Conservation (phyloP, 208 protist species). For the Crithidia fasciculata region DNA sequence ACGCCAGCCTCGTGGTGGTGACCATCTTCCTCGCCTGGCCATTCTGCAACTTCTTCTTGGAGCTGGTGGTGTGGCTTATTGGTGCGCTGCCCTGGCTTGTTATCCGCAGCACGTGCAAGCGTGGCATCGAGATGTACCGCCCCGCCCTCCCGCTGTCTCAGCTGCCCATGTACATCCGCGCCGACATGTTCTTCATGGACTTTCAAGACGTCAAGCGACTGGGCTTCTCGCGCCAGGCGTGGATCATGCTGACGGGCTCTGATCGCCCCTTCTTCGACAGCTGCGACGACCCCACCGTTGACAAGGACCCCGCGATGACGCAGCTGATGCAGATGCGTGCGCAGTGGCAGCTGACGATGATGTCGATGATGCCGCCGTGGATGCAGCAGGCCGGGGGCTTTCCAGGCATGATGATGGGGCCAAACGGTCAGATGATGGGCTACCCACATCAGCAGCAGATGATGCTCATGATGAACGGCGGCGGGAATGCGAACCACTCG, state of each 20-base stretch:
- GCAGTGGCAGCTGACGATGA: constrained; percentile 51
- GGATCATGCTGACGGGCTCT: constrained; percentile 74
- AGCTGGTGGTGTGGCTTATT: constrained; percentile 65
- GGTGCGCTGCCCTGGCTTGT: constrained; percentile 73
- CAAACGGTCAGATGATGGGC: constrained; percentile 12
- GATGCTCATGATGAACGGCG: constrained; percentile 14
- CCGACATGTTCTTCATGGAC: constrained; percentile 91
- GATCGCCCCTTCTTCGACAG: constrained; percentile 50
- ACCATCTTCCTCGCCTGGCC: constrained; percentile 85
- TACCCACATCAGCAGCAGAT: constrained; percentile 18
- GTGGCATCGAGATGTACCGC: constrained; percentile 64
- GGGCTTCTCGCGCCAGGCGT: constrained; percentile 75
- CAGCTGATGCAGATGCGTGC: constrained; percentile 48
- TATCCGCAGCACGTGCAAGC: constrained; percentile 65
- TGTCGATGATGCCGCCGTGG: constrained; percentile 37
- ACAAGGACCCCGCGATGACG: constrained; percentile 76
- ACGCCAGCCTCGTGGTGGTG: constrained; percentile 52
- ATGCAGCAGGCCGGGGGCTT: constrained; percentile 7
- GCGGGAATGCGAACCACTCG: background rate
- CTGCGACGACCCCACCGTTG: constrained; percentile 62
- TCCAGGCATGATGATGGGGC: background rate
- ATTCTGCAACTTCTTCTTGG: constrained; percentile 62
- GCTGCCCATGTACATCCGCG: constrained; percentile 78
- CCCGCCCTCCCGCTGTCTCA: constrained; percentile 69
- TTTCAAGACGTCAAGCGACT: constrained; percentile 71